phyloP scores from a whole-genome alignment of 345 rosid species.

The Moricandia arvensis region DNA sequence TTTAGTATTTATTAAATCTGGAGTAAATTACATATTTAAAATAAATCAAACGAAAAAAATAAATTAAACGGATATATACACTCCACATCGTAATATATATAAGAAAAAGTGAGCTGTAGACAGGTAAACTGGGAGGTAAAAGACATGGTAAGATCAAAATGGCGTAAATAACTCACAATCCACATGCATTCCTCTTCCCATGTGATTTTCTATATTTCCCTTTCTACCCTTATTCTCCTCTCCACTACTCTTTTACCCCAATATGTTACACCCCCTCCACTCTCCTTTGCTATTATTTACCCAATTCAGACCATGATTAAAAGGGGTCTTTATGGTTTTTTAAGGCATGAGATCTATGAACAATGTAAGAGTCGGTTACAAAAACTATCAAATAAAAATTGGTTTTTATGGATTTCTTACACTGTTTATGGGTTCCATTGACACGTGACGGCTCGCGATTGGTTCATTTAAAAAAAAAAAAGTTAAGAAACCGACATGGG shows the following conservation, averaged over 20 bases:
- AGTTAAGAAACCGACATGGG: too few species aligned
- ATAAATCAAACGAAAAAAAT: too few species aligned
- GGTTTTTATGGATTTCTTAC: too few species aligned
- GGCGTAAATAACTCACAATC: conserved; percentile 29
- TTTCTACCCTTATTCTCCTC: conserved; percentile 1
- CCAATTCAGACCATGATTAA: too few species aligned
- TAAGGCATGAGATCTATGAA: too few species aligned
- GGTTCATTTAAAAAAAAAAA: too few species aligned
- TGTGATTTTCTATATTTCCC: conserved; percentile 10
- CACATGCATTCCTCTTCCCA: conserved; percentile 19
- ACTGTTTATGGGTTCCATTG: too few species aligned
- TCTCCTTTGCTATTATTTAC: not conserved
- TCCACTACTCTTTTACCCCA: not conserved
- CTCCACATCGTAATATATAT: not conserved
- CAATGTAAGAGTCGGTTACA: too few species aligned
- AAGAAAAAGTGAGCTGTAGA: conserved; percentile 50
- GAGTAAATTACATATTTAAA: not conserved
- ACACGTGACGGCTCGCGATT: too few species aligned
- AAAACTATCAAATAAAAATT: too few species aligned
- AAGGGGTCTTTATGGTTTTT: too few species aligned
- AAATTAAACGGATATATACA: not conserved
- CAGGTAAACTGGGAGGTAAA: conserved; percentile 54
- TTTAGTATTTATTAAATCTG: not conserved
- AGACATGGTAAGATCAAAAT: conserved; percentile 49
- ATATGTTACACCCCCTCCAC: not conserved